phyloP scores from a whole-genome alignment of 768 basidiomycete genomes.

The Lactarius akahatsu region DNA sequence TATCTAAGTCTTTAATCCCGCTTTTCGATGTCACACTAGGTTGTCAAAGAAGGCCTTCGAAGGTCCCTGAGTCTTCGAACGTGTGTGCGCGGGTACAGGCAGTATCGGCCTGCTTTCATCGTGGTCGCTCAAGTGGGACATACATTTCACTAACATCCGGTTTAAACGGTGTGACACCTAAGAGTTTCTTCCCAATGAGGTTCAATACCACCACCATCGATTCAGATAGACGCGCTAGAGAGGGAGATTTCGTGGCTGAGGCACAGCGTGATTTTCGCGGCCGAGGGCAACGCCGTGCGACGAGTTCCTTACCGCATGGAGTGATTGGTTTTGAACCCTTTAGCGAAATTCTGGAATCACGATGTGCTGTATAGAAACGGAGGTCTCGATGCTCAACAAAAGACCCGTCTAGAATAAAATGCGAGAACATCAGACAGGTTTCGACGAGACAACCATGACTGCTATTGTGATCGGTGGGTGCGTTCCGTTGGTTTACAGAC shows the following conservation, averaged over 20 bases:
- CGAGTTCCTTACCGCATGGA: neutral
- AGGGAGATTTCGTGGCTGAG: neutral
- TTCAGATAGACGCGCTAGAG: neutral
- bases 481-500: neutral
- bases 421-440: neutral
- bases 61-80: neutral
- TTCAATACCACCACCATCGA: neutral
- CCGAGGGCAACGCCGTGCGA: neutral
- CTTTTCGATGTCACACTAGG: neutral
- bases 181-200: neutral
- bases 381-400: neutral
- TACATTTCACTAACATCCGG: neutral
- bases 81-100: neutral
- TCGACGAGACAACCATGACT: neutral
- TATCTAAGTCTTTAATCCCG: neutral
- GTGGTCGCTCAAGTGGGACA: neutral
- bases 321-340: neutral
- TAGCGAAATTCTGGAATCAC: neutral
- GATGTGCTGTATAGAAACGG: neutral
- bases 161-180: neutral
- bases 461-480: slow-evolving; percentile 13
- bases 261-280: neutral
- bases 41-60: neutral
- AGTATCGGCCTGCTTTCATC: neutral
- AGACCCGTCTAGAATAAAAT: slow-evolving; percentile 1